Evolutionary conservation across 352 stramenopile species (phyloP), one percentile per base, ranked within the genome.

Genomic region (Albugo laibachii): DNA sequence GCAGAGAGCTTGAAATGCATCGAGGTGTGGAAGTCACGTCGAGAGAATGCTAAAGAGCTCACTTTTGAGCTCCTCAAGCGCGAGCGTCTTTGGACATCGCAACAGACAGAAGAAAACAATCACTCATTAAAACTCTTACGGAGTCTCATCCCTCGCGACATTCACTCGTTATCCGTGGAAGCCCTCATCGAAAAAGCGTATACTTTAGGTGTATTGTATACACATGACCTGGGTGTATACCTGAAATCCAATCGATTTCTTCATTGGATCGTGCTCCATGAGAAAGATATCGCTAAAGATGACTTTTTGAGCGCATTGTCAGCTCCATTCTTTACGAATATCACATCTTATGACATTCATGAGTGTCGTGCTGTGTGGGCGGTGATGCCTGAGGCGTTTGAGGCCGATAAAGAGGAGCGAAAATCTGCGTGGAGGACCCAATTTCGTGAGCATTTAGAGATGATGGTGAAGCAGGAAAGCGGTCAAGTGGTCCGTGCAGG

Each of bases 201-300:
- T 36, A 36, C 19, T 2, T 49, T 49, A 1, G 53, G 53, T 2
- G 62, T 75, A 15, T 59, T 87, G n/a, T 80, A 66, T 57, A 80
- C 75, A 14, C 76, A 78, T 48, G 75, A 88, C 34, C 53, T 88
- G 24, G 72, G 68, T 35, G 49, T 62, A 5, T 88, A 88, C 56
- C 53, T 88, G 53, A 88, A 88, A 55, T 66, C 76, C 41, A 85
- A 88, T 47, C 62, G 63, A 10, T 62, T 85, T 16, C 54, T 88
- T 31, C 75, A 85, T 21, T 88, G 75, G 72, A 45, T 88, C 16
- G 65, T 83, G 18, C 83, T 69, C 4, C 75, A 88, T 52, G 63
- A 71, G 55, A 64, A 60, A 36, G 75, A 88, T 49, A 64, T 85
- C 16, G 54, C 58, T 34, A 62, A 69, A 16, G 70, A 74, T 47